These are phyloP conservation scores for Nannochloropsis salina DNA, from an alignment of 108 stramenopile species.

Conservation along the genomic window DNA sequence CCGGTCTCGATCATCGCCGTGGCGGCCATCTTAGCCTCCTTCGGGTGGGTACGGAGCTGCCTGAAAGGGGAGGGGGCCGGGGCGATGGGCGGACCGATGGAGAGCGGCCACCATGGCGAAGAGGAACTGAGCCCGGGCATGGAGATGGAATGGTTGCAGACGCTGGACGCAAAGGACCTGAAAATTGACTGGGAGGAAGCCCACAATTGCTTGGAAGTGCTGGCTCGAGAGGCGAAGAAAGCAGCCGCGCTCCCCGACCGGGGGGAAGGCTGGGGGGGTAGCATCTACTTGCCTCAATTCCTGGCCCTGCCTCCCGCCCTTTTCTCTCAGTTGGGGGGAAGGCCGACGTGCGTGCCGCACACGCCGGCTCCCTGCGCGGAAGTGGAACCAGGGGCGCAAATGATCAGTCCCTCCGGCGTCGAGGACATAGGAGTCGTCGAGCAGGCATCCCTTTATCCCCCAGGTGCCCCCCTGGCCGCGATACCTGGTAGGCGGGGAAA, in stretches of 20 bases:
- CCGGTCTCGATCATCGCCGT: not conserved
- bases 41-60: not conserved
- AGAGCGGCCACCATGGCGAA: not conserved
- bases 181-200: not conserved
- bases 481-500: too few species aligned
- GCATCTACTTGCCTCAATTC: not conserved
- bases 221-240: not conserved
- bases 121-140: not conserved
- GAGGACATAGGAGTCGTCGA: not conserved
- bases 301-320: not conserved
- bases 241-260: not conserved
- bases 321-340: not conserved
- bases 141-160: slow-evolving; percentile 8
- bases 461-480: too few species aligned
- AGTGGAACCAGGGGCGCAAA: not conserved
- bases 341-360: not conserved
- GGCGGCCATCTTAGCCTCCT: not conserved
- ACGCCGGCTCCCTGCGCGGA: not conserved
- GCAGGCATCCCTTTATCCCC: not conserved
- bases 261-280: not conserved
- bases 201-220: not conserved
- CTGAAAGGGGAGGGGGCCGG: not conserved
- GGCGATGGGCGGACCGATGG: not conserved
- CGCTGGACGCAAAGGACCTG: not conserved
- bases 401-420: not conserved